These are phyloP conservation scores for Areca catechu DNA, from an alignment of 176 grass and related monocot genomes.

Conservation along the genomic window DNA sequence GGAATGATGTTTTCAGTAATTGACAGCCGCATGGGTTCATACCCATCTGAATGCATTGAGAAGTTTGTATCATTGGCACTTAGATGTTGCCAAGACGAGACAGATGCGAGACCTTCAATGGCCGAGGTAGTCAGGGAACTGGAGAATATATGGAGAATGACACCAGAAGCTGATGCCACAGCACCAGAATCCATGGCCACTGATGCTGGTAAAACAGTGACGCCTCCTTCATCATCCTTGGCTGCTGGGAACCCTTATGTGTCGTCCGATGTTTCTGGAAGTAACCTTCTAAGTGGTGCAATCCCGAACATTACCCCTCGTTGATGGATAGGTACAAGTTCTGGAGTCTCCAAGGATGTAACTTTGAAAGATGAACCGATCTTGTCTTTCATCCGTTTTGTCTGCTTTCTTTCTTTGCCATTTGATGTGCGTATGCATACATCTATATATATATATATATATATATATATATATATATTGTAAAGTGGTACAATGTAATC, in stretches of 20 bases:
- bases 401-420: too few species aligned
- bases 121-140: conserved; percentile 49
- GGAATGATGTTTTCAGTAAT: conserved; percentile 46
- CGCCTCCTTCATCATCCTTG: conserved; percentile 20
- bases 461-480: too few species aligned
- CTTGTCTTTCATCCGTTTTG: too few species aligned
- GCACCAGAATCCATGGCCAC: conserved; percentile 11
- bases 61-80: conserved; percentile 41
- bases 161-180: conserved; percentile 25
- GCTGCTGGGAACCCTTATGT: conserved; percentile 39
- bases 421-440: too few species aligned
- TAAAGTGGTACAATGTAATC: too few species aligned
- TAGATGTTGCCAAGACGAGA: conserved; percentile 51
- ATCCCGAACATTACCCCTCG: conserved; percentile 59
- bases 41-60: conserved; percentile 40
- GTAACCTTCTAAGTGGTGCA: conserved; percentile 71
- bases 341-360: too few species aligned
- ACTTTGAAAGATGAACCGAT: too few species aligned
- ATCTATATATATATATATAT: too few species aligned
- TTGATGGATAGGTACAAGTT: conserved; percentile 12
- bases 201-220: conserved; percentile 9
- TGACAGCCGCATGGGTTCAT: conserved; percentile 47
- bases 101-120: conserved; percentile 48
- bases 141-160: conserved; percentile 48
- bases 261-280: conserved; percentile 76